Base-by-base conservation (phyloP, 176 grass and related monocot species). In the Triticum dicoccoides region DNA sequence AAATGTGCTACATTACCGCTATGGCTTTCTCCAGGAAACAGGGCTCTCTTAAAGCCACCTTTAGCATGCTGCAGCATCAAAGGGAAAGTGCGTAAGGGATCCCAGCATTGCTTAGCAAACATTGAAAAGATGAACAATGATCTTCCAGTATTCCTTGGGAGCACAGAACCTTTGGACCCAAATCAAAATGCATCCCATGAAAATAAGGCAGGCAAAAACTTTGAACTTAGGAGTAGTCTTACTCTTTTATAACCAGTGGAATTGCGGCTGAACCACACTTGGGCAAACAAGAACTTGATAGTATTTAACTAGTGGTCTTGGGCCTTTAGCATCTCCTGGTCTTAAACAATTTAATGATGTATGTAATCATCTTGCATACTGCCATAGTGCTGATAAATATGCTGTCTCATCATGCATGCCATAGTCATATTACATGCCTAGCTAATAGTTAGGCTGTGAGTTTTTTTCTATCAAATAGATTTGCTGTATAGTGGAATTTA, bases 391-490 rank as follows among this genome's bases (percentile, higher is more conserved):
- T 59, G 62, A 69, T 24, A 87, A 61, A 61, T 77, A 4, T 44
- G 64, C 20, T 56, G 18, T 54, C 82, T 65, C 59, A 65, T 84
- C 56, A 89, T 45, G 29, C 47, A 42, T 86, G 24, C 17, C 17
- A 54, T 64, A 64, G 41, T 35, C 47, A 29, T 51, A 73, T 74
- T 74, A 76, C 49, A 62, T 17, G 45, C 39, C 61, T 62, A 83
- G 33, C 82, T 65, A 23, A 80, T 68, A 71, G 76, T 17, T 73
- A 14, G 23, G 42, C 13, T 86, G 56, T 54, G 30, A 30, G 14
- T 65, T 73, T 29, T 39, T 44, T 66, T 27, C 56, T 45, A 70
- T 45, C 76, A 86, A 79, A 69, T 56, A 58, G 8, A 23, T 78
- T 47, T 34, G 27, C 25, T 67, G 10, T 38, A 25, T 63, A 63